A percentile compares a stretch with the other conserved stretches of the same genome.
Conservation (phyloP, 2,329 filamentous ascomycete genomes). For the Magnaporthiopsis rhizophila region DNA sequence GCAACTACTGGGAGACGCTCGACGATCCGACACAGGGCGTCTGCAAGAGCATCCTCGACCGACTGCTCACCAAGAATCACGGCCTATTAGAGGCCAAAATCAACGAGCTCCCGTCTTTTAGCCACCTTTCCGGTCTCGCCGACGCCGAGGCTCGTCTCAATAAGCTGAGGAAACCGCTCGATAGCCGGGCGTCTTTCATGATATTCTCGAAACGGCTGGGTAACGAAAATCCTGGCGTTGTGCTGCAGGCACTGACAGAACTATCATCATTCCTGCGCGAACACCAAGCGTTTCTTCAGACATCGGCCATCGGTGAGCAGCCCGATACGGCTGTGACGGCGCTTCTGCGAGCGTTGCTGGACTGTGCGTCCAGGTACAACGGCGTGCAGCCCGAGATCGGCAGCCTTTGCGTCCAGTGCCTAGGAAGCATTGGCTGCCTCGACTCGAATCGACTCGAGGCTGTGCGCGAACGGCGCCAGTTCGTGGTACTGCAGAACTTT, state of each 20-base stretch:
- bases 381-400: slow-evolving; percentile 59
- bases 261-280: slow-evolving; percentile 63
- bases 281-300: slow-evolving; percentile 72
- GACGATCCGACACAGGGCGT: slow-evolving; percentile 49
- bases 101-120: slow-evolving; percentile 70
- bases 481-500: slow-evolving; percentile 85
- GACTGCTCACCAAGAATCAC: slow-evolving; percentile 56
- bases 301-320: slow-evolving; percentile 73
- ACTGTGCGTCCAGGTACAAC: slow-evolving; percentile 77
- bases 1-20: slow-evolving; percentile 68
- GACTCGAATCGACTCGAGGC: slow-evolving; percentile 86
- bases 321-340: slow-evolving; percentile 66
- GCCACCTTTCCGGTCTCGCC: slow-evolving; percentile 59
- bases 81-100: slow-evolving; percentile 57
- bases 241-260: slow-evolving; percentile 72
- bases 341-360: slow-evolving; percentile 70
- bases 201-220: slow-evolving; percentile 66
- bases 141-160: slow-evolving; percentile 60
- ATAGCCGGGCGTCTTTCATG: slow-evolving; percentile 57
- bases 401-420: slow-evolving; percentile 67
- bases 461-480: slow-evolving; percentile 68
- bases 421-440: slow-evolving; percentile 84
- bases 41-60: slow-evolving; percentile 55
- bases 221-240: slow-evolving; percentile 81
- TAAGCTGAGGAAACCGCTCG: slow-evolving; percentile 55